Conservation (phyloP, 495 filamentous ascomycete species). For the Neurospora sp. region DNA sequence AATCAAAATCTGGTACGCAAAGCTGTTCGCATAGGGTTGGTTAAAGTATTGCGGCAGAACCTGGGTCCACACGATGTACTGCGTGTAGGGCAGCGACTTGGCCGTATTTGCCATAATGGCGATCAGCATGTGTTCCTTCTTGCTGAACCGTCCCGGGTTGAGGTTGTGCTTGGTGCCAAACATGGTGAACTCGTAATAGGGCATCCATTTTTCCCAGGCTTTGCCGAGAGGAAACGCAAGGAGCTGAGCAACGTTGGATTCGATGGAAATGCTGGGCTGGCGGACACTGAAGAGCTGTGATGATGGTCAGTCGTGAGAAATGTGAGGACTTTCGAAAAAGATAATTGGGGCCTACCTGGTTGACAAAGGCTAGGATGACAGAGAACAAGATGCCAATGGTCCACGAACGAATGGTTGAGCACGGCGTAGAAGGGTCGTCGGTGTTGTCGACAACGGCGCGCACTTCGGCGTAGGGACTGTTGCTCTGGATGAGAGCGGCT, state of each 20-base stretch:
- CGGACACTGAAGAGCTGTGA: constrained; percentile 28
- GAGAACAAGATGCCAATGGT: constrained; percentile 28
- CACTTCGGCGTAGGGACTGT: constrained; percentile 39
- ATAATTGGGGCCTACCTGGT: constrained; percentile 6
- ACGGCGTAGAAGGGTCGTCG: constrained; percentile 29
- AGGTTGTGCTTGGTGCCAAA: constrained; percentile 27
- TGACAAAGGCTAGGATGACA: constrained; percentile 29
- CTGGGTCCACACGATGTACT: constrained; percentile 37
- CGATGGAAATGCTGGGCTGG: constrained; percentile 26
- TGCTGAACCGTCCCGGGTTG: constrained; percentile 41
- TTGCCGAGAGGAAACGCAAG: constrained; percentile 31
- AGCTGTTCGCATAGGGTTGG: constrained; percentile 25
- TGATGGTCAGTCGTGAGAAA: background rate
- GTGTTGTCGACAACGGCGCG: constrained; percentile 39
- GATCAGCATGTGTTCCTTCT: constrained; percentile 44
- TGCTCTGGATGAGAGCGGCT: constrained; percentile 31
- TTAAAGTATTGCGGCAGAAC: constrained; percentile 31
- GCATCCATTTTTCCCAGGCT: constrained; percentile 21
- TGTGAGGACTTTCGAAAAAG: background rate
- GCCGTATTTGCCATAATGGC: constrained; percentile 35
- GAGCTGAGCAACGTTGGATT: constrained; percentile 27
- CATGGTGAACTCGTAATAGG: constrained; percentile 27
- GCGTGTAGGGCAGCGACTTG: constrained; percentile 27
- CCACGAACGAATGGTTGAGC: constrained; percentile 32
- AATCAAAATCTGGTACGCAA: constrained; percentile 34